Conservation (phyloP, 257 asterid species). For the Nyctanthes arbortristis region DNA sequence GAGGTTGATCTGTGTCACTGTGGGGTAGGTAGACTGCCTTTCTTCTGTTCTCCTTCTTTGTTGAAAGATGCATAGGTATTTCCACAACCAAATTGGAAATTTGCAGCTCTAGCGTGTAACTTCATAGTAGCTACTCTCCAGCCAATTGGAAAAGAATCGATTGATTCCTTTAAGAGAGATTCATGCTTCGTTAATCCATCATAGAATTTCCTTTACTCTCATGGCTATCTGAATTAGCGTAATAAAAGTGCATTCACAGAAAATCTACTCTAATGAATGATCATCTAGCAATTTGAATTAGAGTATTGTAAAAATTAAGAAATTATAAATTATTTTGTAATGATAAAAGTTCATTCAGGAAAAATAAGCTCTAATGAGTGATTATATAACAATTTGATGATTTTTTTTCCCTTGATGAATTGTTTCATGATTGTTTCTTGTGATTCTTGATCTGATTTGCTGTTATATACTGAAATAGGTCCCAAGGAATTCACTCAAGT, state of each 20-base stretch:
- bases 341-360: neutral
- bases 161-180: too few relatives aligned
- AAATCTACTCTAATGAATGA: too few relatives aligned
- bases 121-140: too few relatives aligned
- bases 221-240: too few relatives aligned
- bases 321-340: neutral
- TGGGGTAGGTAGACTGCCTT: neutral
- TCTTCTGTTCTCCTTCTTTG: neutral
- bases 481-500: constrained; percentile 90
- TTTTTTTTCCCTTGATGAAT: neutral
- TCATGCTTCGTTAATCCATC: too few relatives aligned
- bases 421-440: neutral
- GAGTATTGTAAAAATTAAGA: neutral
- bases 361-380: neutral
- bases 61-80: neutral
- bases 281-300: too few relatives aligned
- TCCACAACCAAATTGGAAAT: neutral
- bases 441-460: constrained; percentile 14
- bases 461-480: constrained; percentile 49
- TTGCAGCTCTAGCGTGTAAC: neutral
- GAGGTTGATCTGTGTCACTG: neutral
- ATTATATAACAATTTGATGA: neutral
- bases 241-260: too few relatives aligned
- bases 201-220: too few relatives aligned
- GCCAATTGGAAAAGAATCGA: too few relatives aligned